Percentiles rank a stretch among this genome's conserved stretches.
Conservation (phyloP, 2,329 filamentous ascomycete genomes). For the Botrytis fabae region DNA sequence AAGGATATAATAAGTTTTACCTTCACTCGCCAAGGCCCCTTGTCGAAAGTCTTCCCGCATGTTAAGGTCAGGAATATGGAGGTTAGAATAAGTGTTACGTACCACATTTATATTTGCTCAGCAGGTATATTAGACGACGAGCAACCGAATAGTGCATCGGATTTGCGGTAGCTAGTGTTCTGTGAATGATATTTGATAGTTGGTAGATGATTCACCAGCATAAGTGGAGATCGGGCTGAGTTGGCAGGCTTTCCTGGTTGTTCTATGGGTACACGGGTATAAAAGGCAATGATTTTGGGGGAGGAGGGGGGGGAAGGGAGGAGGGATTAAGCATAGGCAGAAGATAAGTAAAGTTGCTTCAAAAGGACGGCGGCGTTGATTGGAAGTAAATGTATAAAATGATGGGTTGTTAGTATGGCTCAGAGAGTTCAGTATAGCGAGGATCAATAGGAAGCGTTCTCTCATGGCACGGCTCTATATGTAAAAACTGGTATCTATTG, state of each 20-base stretch:
- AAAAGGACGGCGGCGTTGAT: neutral
- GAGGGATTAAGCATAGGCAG: neutral
- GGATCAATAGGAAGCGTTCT: neutral
- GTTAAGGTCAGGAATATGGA: neutral
- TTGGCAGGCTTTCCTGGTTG: neutral
- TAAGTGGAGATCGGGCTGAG: neutral
- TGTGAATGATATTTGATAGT: neutral
- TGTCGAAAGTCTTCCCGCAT: neutral
- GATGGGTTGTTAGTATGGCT: neutral
- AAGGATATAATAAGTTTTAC: neutral
- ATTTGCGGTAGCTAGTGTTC: neutral
- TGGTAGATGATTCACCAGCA: neutral
- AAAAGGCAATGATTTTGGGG: neutral
- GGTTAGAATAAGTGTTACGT: neutral
- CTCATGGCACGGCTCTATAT: neutral
- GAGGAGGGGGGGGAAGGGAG: too few relatives aligned
- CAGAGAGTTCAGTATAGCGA: neutral
- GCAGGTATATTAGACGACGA: neutral
- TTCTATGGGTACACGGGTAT: neutral
- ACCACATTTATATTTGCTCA: neutral
- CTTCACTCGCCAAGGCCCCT: neutral
- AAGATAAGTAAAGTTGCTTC: neutral
- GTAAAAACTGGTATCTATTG: rapidly evolving
- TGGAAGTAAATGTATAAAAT: neutral
- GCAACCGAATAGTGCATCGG: rapidly evolving